These are phyloP conservation scores for Macrophomina tecta DNA, from an alignment of 2,329 filamentous ascomycete genomes.

Conservation along the genomic window DNA sequence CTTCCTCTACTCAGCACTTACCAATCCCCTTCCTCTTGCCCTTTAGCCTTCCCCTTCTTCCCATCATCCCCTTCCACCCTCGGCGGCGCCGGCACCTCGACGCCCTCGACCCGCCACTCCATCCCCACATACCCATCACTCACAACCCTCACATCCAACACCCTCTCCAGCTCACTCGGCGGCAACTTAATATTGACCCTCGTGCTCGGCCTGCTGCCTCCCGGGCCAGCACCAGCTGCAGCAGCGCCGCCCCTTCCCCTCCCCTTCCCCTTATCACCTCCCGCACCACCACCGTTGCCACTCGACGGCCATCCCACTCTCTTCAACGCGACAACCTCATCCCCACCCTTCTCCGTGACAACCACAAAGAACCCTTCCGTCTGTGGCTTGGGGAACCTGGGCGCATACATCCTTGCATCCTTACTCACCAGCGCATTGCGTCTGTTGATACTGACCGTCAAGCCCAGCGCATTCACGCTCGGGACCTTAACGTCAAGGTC, in stretches of 20 bases:
- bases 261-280: constrained; percentile 25
- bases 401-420: constrained; percentile 81
- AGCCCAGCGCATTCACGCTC: constrained; percentile 65
- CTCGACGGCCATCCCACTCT: constrained; percentile 73
- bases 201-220: constrained; percentile 50
- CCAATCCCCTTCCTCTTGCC: not conserved
- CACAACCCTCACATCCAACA: constrained; percentile 75
- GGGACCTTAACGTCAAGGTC: constrained; percentile 68
- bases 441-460: constrained; percentile 70
- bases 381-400: constrained; percentile 91
- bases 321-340: constrained; percentile 87
- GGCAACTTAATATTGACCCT: constrained; percentile 68
- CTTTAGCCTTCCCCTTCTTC: constrained; percentile 27
- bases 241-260: constrained; percentile 32
- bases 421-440: constrained; percentile 67
- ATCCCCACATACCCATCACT: constrained; percentile 90
- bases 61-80: constrained; percentile 34
- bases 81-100: constrained; percentile 56
- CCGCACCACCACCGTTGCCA: constrained; percentile 35
- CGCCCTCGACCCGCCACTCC: constrained; percentile 61
- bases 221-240: not conserved
- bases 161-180: constrained; percentile 59
- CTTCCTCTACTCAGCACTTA: not conserved
- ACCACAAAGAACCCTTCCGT: constrained; percentile 92
- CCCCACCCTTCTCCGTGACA: constrained; percentile 68